Percentiles rank a stretch among this genome's conserved stretches.
Conservation (phyloP, 257 asterid genomes). For the Phtheirospermum japonicum region DNA sequence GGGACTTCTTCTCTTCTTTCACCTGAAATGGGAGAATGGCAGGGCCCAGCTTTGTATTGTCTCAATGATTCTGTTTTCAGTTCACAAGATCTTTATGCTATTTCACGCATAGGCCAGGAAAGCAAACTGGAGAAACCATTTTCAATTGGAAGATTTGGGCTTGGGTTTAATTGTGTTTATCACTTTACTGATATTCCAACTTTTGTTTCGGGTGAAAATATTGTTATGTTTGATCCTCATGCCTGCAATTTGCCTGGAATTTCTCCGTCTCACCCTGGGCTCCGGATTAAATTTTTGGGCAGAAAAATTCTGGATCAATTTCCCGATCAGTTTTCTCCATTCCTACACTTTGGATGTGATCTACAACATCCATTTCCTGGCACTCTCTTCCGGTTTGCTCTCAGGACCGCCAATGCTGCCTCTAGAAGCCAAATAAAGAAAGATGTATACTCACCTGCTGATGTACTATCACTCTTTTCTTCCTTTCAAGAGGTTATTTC, state of each 20-base stretch:
- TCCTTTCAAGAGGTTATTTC: conserved; percentile 83
- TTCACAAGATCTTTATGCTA: conserved; percentile 93
- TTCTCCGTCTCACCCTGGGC: conserved; percentile 96
- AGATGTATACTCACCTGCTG: conserved; percentile 74
- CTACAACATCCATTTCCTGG: conserved; percentile 81
- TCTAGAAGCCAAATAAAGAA: conserved; percentile 90
- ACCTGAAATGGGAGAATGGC: conserved; percentile 99
- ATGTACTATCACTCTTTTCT: conserved; percentile 75
- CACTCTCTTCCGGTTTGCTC: conserved; percentile 93
- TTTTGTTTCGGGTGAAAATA: conserved; percentile 94
- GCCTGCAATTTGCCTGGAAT: conserved; percentile 92
- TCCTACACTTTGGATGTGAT: conserved; percentile 91
- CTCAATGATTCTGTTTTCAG: conserved; percentile 91
- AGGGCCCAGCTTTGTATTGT: conserved; percentile 97
- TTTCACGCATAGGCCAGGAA: conserved; percentile 98
- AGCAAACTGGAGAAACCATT: conserved; percentile 93
- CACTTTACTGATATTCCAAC: conserved; percentile 93
- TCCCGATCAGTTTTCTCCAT: conserved; percentile 98
- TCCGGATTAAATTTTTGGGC: conserved; percentile 77
- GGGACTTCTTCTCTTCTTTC: conserved; percentile 92
- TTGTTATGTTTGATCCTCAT: conserved; percentile 98
- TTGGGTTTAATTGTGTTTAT: conserved; percentile 90
- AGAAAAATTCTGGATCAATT: conserved; percentile 81
- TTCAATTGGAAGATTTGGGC: conserved; percentile 98
- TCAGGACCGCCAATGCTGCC: conserved; percentile 70